Percentiles rank a stretch among this genome's conserved stretches.
Evolutionary conservation across 1,284 basidiomycete genomes (phyloP).

Genomic region (Pseudozyma hubeiensis): DNA sequence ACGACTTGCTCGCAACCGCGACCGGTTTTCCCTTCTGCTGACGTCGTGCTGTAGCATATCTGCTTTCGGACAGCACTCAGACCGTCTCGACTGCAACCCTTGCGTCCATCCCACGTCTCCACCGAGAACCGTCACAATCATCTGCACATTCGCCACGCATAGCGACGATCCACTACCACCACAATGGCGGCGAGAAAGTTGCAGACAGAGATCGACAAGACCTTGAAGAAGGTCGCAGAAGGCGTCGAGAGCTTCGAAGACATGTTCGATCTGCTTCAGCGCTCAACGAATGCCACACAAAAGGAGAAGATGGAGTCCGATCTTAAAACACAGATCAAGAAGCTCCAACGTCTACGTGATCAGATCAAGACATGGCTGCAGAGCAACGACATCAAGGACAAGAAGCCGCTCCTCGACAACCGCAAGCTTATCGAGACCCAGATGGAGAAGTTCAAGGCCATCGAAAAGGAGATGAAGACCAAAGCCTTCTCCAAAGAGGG

Average conservation of each 20-base stretch:
- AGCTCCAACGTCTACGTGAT: constrained; percentile 94
- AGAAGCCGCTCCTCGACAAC: constrained; percentile 90
- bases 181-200: constrained; percentile 68
- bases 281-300: constrained; percentile 65
- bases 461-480: constrained; percentile 99
- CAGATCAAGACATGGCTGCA: constrained; percentile 99
- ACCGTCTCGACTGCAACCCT: neutral
- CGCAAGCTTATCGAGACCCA: constrained; percentile 97
- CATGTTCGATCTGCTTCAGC: constrained; percentile 67
- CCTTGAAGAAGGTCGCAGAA: constrained; percentile 67
- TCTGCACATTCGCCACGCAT: constrained; percentile 15
- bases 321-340: constrained; percentile 76
- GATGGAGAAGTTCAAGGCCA: constrained; percentile 99
- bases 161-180: constrained; percentile 12
- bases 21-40: neutral
- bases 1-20: neutral
- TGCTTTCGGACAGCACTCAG: neutral
- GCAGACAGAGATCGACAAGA: constrained; percentile 68
- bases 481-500: constrained; percentile 99
- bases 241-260: constrained; percentile 68
- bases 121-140: too few relatives aligned
- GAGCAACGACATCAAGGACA: constrained; percentile 99
- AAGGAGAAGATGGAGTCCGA: constrained; percentile 69
- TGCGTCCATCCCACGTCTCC: neutral
- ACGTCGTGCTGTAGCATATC: neutral